Conservation (phyloP, 768 basidiomycete genomes). For the Lactarius tabidus region DNA sequence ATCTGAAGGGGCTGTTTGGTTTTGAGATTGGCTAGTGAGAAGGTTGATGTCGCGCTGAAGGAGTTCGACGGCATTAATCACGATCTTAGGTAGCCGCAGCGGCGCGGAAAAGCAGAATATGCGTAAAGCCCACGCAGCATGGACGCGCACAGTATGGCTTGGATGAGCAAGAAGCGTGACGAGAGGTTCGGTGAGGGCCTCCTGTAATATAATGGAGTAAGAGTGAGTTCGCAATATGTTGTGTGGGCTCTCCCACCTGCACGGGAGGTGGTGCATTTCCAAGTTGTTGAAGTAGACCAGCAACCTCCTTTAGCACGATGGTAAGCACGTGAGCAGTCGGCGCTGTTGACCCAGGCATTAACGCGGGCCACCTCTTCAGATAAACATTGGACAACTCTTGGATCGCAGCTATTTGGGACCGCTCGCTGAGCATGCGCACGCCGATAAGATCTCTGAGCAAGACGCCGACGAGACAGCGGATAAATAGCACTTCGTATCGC, state of each 20-base stretch:
- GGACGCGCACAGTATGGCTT: constrained; percentile 80
- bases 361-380: constrained; percentile 87
- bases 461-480: constrained; percentile 69
- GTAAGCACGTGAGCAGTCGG: constrained; percentile 66
- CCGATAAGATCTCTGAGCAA: constrained; percentile 84
- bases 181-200: constrained; percentile 81
- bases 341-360: constrained; percentile 80
- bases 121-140: constrained; percentile 81
- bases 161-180: constrained; percentile 84
- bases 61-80: constrained; percentile 72
- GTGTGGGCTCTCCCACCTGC: constrained; percentile 44
- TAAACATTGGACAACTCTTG: constrained; percentile 79
- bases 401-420: constrained; percentile 89
- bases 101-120: constrained; percentile 92
- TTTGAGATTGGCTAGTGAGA: constrained; percentile 41
- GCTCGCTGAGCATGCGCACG: constrained; percentile 84
- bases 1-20: constrained; percentile 69
- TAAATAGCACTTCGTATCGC: constrained; percentile 70
- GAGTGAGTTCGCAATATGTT: neutral
- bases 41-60: constrained; percentile 78
- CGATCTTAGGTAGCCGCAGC: constrained; percentile 72
- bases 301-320: constrained; percentile 76
- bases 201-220: constrained; percentile 35
- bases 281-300: constrained; percentile 80
- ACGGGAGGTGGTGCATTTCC: constrained; percentile 90